Percentiles rank a stretch among this genome's conserved stretches.
Evolutionary conservation across 306 rosid species (phyloP).

Genomic region (Alnus glutinosa): DNA sequence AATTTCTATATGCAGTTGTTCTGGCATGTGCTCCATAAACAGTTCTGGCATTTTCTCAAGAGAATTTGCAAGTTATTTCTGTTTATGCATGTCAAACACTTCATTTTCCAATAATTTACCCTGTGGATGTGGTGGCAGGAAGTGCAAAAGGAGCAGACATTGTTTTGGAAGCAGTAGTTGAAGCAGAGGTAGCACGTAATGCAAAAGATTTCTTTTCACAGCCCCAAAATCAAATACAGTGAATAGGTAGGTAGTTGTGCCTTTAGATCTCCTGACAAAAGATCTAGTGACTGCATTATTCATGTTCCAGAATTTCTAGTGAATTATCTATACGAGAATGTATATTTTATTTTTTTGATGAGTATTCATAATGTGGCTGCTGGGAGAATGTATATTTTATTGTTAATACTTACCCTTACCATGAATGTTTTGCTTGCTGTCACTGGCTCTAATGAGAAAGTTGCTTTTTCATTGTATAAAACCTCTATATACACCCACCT

Average conservation of each 20-base stretch:
- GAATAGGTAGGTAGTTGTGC: neutral
- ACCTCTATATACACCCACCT: neutral
- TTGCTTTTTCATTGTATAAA: neutral
- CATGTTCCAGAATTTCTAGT: neutral
- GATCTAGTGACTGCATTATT: neutral
- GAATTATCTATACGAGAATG: neutral
- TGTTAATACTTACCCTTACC: neutral
- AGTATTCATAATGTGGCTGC: no score
- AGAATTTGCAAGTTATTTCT: neutral
- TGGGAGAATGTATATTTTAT: neutral
- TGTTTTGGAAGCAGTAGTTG: conserved; percentile 77
- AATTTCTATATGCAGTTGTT: no score
- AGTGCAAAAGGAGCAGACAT: conserved; percentile 67
- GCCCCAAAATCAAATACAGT: conserved; percentile 53
- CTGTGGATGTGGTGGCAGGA: conserved; percentile 47
- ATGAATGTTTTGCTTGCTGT: neutral
- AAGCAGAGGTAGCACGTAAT: conserved; percentile 82
- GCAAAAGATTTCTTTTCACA: conserved; percentile 84
- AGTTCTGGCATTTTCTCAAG: neutral
- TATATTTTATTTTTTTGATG: no score
- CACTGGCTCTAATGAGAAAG: neutral
- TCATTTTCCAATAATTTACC: neutral
- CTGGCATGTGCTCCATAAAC: neutral
- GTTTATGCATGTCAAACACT: neutral
- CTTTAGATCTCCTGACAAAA: neutral